Conservation (phyloP, 2,329 filamentous ascomycete species). For the Trichoderma semiorbis region DNA sequence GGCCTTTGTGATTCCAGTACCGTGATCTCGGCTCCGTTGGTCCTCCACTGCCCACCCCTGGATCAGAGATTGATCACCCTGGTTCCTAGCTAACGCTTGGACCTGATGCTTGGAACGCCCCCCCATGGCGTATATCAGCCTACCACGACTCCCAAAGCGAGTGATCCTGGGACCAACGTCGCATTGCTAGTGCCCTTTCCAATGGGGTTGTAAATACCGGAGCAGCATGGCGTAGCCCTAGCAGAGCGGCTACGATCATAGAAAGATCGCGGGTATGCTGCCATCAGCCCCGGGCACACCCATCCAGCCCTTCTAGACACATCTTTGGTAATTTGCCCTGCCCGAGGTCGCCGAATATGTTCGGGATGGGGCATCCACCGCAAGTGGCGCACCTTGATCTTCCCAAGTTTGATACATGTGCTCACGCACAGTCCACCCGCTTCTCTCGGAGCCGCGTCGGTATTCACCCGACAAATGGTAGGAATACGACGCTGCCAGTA, state of each 20-base stretch:
- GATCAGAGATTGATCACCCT: conserved; percentile 1
- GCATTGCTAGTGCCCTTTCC: neutral
- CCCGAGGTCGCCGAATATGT: conserved; percentile 12
- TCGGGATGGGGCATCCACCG: neutral
- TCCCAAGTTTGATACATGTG: neutral
- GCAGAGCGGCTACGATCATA: neutral
- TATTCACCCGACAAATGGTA: neutral
- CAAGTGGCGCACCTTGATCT: neutral
- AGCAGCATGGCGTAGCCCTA: neutral
- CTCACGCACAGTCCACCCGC: neutral
- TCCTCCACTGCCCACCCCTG: neutral
- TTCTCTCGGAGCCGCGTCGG: neutral
- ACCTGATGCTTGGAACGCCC: neutral
- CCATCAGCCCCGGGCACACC: neutral
- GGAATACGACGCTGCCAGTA: neutral
- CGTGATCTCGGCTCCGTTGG: conserved; percentile 8
- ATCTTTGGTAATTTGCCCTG: neutral
- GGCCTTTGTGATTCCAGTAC: neutral
- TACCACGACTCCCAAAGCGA: neutral
- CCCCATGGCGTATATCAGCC: neutral
- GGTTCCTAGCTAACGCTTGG: neutral
- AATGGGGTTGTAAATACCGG: neutral
- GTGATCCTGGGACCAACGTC: neutral
- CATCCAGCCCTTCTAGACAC: neutral
- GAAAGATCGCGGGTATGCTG: neutral